These are phyloP conservation scores for Penicillium riverlandense DNA, from an alignment of 495 filamentous ascomycete species.

Conservation along the genomic window DNA sequence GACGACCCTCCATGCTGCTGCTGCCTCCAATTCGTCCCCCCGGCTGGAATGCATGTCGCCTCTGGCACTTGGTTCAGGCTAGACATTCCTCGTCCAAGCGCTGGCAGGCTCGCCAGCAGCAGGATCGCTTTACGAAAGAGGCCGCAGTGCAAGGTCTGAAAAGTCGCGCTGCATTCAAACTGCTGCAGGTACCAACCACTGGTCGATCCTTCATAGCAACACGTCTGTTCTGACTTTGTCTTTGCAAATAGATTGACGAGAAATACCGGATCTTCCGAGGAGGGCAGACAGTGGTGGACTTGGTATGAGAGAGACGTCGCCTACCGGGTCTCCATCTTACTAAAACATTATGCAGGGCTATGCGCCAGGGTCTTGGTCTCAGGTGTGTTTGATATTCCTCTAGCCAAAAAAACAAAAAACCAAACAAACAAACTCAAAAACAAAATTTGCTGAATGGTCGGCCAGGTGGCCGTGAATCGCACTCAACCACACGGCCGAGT, in stretches of 20 bases:
- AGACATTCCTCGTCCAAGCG: conserved; percentile 59
- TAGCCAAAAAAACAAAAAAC: neutral
- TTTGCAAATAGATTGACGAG: conserved; percentile 57
- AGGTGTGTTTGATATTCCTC: conserved; percentile 41
- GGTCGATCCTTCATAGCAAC: neutral
- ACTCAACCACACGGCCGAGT: conserved; percentile 72
- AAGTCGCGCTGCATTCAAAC: conserved; percentile 87
- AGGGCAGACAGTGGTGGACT: conserved; percentile 82
- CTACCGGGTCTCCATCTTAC: conserved; percentile 3
- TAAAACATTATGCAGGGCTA: conserved; percentile 55
- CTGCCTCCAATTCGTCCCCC: neutral
- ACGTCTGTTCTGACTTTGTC: neutral
- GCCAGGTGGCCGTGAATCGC: conserved; percentile 70
- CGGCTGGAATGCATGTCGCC: neutral
- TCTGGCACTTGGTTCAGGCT: conserved; percentile 2
- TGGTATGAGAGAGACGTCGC: conserved; percentile 41
- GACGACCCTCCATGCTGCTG: conserved; percentile 1
- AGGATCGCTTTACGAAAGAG: conserved; percentile 60
- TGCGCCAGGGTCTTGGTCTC: conserved; percentile 91
- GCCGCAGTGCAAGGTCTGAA: conserved; percentile 73
- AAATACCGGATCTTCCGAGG: conserved; percentile 69
- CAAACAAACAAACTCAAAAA: too few species aligned
- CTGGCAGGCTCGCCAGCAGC: conserved; percentile 74
- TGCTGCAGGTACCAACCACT: conserved; percentile 56
- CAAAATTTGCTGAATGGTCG: too few species aligned